These are phyloP conservation scores for Chlamydomonas eustigma DNA, from an alignment of 139 green algal genomes.

Conservation along the genomic window DNA sequence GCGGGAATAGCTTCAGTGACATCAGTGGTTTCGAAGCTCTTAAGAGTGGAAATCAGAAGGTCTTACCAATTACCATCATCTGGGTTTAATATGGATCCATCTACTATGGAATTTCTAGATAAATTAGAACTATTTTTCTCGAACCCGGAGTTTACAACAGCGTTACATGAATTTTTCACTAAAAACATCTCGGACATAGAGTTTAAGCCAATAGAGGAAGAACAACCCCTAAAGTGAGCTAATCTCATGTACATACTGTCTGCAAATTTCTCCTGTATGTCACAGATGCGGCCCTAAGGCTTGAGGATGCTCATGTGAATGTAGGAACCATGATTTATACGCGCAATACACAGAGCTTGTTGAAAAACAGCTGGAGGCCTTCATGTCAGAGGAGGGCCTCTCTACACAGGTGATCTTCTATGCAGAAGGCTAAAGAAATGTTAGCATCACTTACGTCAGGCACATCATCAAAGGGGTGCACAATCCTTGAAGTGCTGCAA, in stretches of 20 bases:
- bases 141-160: not conserved
- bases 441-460: too few species aligned
- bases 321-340: slow-evolving; percentile 16
- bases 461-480: too few species aligned
- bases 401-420: not conserved
- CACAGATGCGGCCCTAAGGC: too few species aligned
- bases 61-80: too few species aligned
- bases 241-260: not conserved
- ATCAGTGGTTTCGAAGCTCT: too few species aligned
- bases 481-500: too few species aligned
- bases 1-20: too few species aligned
- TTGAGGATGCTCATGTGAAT: too few species aligned
- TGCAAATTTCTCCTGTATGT: not conserved
- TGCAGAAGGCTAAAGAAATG: too few species aligned
- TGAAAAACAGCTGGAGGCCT: slow-evolving; percentile 1
- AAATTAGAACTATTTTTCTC: slow-evolving; percentile 13
- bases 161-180: not conserved
- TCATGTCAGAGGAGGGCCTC: slow-evolving; percentile 8
- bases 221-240: slow-evolving; percentile 14
- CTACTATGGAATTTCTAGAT: slow-evolving; percentile 2
- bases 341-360: slow-evolving; percentile 2
- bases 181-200: not conserved
- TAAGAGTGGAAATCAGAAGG: too few species aligned
- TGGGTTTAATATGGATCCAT: not conserved
- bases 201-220: not conserved